A percentile compares a stretch with the other conserved stretches of the same genome.
phyloP scores from a whole-genome alignment of 306 rosid species.

The Corylus avellana region DNA sequence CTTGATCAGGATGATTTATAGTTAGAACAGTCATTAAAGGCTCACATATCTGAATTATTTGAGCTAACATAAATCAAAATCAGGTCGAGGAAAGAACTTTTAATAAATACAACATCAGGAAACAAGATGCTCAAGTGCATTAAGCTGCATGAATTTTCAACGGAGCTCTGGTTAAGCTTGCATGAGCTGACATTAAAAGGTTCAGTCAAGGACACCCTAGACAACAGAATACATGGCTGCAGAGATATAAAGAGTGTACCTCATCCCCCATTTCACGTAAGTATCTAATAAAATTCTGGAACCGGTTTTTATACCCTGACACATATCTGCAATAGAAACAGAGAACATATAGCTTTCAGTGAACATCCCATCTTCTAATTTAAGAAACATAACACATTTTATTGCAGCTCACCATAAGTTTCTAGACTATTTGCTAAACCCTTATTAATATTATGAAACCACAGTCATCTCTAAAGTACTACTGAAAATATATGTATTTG shows the following conservation, averaged over 20 bases:
- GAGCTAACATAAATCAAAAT: not conserved
- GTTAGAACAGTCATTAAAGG: not conserved
- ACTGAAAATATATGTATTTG: not conserved
- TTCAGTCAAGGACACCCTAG: not conserved
- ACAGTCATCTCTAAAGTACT: not conserved
- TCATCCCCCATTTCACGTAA: slow-evolving; percentile 69
- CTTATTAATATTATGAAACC: not conserved
- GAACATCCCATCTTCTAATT: not conserved
- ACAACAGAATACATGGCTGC: not conserved
- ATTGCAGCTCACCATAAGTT: not conserved
- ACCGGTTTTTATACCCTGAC: slow-evolving; percentile 62
- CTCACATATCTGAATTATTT: not conserved
- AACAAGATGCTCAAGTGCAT: not conserved
- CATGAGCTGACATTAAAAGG: not conserved
- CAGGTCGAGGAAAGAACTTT: not conserved
- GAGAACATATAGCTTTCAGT: slow-evolving; percentile 9
- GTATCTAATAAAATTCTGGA: slow-evolving; percentile 60
- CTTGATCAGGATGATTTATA: not conserved
- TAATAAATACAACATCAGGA: not conserved
- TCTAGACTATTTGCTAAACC: not conserved
- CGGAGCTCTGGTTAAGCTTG: not conserved
- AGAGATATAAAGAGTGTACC: slow-evolving; percentile 32
- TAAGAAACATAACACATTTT: not conserved
- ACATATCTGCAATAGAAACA: slow-evolving; percentile 47
- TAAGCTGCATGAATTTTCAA: not conserved